Evolutionary conservation across 2,329 filamentous ascomycete species (phyloP).

Genomic region (Pseudogymnoascus sp.): DNA sequence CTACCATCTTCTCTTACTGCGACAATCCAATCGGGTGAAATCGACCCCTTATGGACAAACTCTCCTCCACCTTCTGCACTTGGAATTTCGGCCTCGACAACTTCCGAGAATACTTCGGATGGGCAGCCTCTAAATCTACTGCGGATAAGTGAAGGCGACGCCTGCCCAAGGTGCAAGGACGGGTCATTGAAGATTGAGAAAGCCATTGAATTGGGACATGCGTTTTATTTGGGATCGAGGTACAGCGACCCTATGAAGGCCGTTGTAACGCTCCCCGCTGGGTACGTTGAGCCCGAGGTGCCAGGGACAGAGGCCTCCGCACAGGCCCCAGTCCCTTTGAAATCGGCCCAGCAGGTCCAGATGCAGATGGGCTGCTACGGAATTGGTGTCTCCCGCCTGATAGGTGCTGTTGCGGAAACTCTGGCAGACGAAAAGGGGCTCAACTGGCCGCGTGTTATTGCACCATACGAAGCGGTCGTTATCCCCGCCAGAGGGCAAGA

Average conservation of each 20-base stretch:
- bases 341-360: constrained; percentile 33
- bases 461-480: constrained; percentile 72
- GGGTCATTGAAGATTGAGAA: constrained; percentile 58
- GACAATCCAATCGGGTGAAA: constrained; percentile 13
- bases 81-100: constrained; percentile 19
- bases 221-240: constrained; percentile 84
- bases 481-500: constrained; percentile 44
- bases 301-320: neutral
- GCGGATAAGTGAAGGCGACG: constrained; percentile 57
- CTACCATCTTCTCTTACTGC: constrained; percentile 18
- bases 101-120: constrained; percentile 29
- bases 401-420: constrained; percentile 76
- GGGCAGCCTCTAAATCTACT: constrained; percentile 52
- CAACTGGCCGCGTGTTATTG: constrained; percentile 80
- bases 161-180: constrained; percentile 61
- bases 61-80: neutral
- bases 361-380: constrained; percentile 96
- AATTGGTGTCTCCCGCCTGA: constrained; percentile 84
- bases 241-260: constrained; percentile 73
- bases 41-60: constrained; percentile 18
- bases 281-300: constrained; percentile 13
- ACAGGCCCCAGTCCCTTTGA: neutral
- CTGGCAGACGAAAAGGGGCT: constrained; percentile 65
- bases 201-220: constrained; percentile 88
- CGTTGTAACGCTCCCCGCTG: constrained; percentile 41